Evolutionary conservation across 768 basidiomycete genomes (phyloP).

Genomic region (Tremella mesenterica): DNA sequence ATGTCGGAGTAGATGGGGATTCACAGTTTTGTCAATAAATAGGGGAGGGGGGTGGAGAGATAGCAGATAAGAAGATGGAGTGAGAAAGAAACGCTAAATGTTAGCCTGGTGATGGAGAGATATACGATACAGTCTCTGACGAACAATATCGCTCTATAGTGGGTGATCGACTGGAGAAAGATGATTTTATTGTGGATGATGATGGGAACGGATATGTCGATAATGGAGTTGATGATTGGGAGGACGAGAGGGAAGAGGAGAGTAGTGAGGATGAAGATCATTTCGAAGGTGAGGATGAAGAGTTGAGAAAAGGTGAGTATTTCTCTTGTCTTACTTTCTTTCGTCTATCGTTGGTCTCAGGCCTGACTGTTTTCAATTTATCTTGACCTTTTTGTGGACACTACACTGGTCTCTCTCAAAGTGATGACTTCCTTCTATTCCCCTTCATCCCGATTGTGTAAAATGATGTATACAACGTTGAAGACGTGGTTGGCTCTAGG

Average conservation of each 20-base stretch:
- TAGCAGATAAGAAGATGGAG: no score
- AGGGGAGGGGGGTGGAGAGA: no score
- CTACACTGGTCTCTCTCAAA: no score
- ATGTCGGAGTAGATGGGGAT: no score
- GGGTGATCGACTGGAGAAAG: conserved; percentile 64
- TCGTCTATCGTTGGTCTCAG: not conserved
- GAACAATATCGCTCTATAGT: conserved; percentile 83
- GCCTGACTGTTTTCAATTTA: not conserved
- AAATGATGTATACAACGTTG: no score
- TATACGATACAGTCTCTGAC: conserved; percentile 86
- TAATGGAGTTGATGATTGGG: conserved; percentile 95
- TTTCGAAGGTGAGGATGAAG: conserved; percentile 45
- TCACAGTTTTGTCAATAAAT: no score
- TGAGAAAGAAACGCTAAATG: no score
- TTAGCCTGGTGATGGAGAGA: conserved; percentile 53
- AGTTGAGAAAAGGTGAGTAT: conserved; percentile 25
- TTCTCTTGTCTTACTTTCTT: conserved; percentile 1
- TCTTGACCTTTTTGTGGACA: no score
- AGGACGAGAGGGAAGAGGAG: conserved; percentile 39
- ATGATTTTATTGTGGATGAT: conserved; percentile 95
- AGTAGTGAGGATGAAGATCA: conserved; percentile 55
- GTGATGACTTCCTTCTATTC: no score
- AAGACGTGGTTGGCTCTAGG: no score
- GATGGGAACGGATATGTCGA: conserved; percentile 84
- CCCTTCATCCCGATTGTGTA: no score